Conservation (phyloP, 371 early-diverging fungal genomes). For the Zopfochytrium polystomum region DNA sequence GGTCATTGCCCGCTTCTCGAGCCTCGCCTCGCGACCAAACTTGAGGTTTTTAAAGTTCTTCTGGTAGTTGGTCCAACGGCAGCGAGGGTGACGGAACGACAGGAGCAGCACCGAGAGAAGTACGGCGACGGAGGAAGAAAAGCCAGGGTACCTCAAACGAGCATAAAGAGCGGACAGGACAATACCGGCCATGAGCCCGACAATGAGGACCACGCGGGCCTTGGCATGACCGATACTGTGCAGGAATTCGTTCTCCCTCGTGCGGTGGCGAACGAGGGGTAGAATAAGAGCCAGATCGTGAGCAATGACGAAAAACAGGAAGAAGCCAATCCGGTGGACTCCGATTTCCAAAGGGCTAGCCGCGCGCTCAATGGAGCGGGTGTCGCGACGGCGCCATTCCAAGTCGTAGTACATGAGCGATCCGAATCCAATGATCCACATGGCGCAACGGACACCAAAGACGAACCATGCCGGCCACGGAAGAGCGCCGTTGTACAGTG, state of each 20-base stretch:
- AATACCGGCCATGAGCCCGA: too few species aligned
- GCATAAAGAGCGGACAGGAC: slow-evolving; percentile 7
- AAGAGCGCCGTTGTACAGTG: background rate
- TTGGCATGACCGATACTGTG: too few species aligned
- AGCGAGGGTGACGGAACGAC: slow-evolving; percentile 11
- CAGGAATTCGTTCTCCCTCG: too few species aligned
- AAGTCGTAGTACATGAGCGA: slow-evolving; percentile 19
- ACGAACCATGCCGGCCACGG: background rate
- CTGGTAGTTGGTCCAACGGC: slow-evolving; percentile 14
- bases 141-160: slow-evolving; percentile 6
- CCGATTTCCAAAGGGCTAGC: slow-evolving; percentile 4
- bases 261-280: too few species aligned
- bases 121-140: slow-evolving; percentile 7
- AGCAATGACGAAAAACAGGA: slow-evolving; percentile 1
- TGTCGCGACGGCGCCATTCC: background rate
- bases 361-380: background rate
- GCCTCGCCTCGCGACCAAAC: slow-evolving; percentile 12
- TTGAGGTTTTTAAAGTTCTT: background rate
- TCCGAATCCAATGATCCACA: slow-evolving; percentile 1
- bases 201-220: too few species aligned
- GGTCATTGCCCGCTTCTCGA: slow-evolving; percentile 2
- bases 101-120: slow-evolving; percentile 5
- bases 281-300: too few species aligned
- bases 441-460: background rate
- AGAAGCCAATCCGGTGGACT: slow-evolving; percentile 10